Percentiles rank a stretch among this genome's conserved stretches.
phyloP scores from a whole-genome alignment of 1,284 basidiomycete species.

The Neolentinus lepideus region DNA sequence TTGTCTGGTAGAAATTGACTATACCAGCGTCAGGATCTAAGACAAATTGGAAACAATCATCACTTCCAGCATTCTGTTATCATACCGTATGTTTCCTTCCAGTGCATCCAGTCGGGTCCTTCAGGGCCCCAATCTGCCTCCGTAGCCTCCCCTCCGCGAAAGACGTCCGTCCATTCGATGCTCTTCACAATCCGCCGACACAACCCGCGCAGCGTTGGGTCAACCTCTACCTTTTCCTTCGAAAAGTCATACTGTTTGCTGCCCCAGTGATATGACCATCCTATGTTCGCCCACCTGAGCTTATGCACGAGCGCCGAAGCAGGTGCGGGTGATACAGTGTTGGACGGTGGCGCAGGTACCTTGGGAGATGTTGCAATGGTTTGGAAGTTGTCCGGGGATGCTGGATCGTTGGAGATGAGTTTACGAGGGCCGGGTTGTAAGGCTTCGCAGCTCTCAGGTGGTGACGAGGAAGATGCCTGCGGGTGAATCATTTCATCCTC shows the following conservation, averaged over 20 bases:
- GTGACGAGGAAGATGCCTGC: slow-evolving; percentile 20
- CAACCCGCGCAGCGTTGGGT: slow-evolving; percentile 42
- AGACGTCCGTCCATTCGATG: slow-evolving; percentile 69
- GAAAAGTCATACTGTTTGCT: slow-evolving; percentile 88
- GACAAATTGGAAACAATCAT: slow-evolving; percentile 3
- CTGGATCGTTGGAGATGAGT: slow-evolving; percentile 64
- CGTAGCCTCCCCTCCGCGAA: slow-evolving; percentile 20
- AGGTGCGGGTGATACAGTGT: slow-evolving; percentile 36
- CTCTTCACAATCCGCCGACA: slow-evolving; percentile 56
- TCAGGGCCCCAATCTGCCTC: slow-evolving; percentile 43
- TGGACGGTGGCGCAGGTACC: slow-evolving; percentile 49
- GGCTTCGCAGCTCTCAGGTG: slow-evolving; percentile 9
- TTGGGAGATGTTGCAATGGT: slow-evolving; percentile 44
- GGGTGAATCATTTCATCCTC: slow-evolving; percentile 33
- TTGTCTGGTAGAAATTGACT: slow-evolving; percentile 85
- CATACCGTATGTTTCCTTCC: slow-evolving; percentile 71
- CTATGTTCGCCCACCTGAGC: slow-evolving; percentile 89
- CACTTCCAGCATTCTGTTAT: background rate
- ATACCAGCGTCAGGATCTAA: slow-evolving; percentile 89
- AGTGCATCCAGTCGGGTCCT: slow-evolving; percentile 56
- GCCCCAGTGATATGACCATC: slow-evolving; percentile 91
- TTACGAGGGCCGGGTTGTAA: slow-evolving; percentile 46
- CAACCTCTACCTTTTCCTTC: slow-evolving; percentile 56
- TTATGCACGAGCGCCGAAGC: slow-evolving; percentile 55
- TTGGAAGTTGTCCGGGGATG: slow-evolving; percentile 39